Conservation (phyloP, 2,329 filamentous ascomycete species). For the Paraconiothyrium brasiliense region DNA sequence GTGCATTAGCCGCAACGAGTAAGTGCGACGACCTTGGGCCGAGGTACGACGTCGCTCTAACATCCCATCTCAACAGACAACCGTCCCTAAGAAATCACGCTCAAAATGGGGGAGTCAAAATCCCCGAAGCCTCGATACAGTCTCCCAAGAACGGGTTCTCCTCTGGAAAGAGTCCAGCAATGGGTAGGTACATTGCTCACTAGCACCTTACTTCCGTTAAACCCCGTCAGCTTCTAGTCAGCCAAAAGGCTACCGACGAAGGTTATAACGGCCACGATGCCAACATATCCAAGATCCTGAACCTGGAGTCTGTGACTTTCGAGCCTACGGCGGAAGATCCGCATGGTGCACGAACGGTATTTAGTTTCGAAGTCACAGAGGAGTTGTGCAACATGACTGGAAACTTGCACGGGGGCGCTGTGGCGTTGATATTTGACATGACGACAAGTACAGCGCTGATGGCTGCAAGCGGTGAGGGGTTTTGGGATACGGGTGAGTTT, state of each 20-base stretch:
- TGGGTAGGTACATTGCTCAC: neutral
- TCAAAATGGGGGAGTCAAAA: neutral
- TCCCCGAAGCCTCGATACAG: neutral
- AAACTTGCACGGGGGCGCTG: constrained; percentile 64
- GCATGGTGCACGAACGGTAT: constrained; percentile 51
- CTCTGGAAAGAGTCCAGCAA: constrained; percentile 1
- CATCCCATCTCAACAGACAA: neutral
- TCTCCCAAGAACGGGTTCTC: neutral
- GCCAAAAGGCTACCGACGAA: neutral
- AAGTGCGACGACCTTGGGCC: no score
- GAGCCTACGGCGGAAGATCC: constrained; percentile 38
- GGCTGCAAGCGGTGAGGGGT: constrained; percentile 41
- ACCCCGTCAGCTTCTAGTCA: neutral
- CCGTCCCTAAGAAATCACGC: no score
- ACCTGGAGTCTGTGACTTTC: constrained; percentile 45
- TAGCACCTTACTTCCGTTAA: neutral
- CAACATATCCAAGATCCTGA: constrained; percentile 40
- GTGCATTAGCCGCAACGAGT: no score
- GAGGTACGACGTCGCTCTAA: no score
- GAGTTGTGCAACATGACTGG: constrained; percentile 58
- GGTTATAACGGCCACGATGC: constrained; percentile 40
- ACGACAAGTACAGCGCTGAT: constrained; percentile 55
- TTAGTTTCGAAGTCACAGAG: constrained; percentile 55
- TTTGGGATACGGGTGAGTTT: constrained; percentile 51
- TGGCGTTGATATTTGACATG: constrained; percentile 65